These are phyloP conservation scores for Suaeda aralocaspica DNA, from an alignment of 148 eudicot species.

Conservation along the genomic window DNA sequence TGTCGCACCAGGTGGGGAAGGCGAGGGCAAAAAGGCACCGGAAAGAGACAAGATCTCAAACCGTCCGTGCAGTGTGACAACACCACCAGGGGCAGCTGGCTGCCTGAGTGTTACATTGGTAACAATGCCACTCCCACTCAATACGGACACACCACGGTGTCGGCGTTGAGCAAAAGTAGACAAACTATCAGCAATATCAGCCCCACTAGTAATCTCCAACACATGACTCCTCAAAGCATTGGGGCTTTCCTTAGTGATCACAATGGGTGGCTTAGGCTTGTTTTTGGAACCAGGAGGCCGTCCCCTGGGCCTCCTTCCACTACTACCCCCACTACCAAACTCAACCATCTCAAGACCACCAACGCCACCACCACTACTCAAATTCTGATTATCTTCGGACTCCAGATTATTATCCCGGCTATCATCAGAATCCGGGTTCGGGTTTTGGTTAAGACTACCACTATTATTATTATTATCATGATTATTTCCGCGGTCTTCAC, in stretches of 20 bases:
- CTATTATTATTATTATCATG: neutral
- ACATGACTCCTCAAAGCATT: slow-evolving; percentile 63
- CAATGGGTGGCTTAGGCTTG: slow-evolving; percentile 65
- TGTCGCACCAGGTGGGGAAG: slow-evolving; percentile 62
- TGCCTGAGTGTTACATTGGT: slow-evolving; percentile 60
- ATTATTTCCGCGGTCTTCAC: neutral
- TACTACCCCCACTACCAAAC: slow-evolving; percentile 29
- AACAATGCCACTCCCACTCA: slow-evolving; percentile 64
- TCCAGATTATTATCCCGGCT: slow-evolving; percentile 21
- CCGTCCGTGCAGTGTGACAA: slow-evolving; percentile 52
- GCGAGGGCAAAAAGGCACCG: slow-evolving; percentile 67
- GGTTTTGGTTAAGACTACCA: slow-evolving; percentile 8
- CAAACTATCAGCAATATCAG: slow-evolving; percentile 51
- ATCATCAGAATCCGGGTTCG: slow-evolving; percentile 27
- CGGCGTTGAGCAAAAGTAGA: slow-evolving; percentile 50
- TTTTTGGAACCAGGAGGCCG: slow-evolving; percentile 71
- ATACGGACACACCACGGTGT: slow-evolving; percentile 59
- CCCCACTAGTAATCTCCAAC: slow-evolving; percentile 51
- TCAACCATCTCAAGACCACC: slow-evolving; percentile 36
- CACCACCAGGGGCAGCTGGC: slow-evolving; percentile 56
- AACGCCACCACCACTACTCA: slow-evolving; percentile 24
- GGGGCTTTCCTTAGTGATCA: slow-evolving; percentile 65
- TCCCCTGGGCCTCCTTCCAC: slow-evolving; percentile 59
- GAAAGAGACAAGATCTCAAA: slow-evolving; percentile 66
- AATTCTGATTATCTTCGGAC: slow-evolving; percentile 31